A percentile compares a stretch with the other conserved stretches of the same genome.
Conservation (phyloP, 2,329 filamentous ascomycete genomes). For the Chaetothyriales sp. region DNA sequence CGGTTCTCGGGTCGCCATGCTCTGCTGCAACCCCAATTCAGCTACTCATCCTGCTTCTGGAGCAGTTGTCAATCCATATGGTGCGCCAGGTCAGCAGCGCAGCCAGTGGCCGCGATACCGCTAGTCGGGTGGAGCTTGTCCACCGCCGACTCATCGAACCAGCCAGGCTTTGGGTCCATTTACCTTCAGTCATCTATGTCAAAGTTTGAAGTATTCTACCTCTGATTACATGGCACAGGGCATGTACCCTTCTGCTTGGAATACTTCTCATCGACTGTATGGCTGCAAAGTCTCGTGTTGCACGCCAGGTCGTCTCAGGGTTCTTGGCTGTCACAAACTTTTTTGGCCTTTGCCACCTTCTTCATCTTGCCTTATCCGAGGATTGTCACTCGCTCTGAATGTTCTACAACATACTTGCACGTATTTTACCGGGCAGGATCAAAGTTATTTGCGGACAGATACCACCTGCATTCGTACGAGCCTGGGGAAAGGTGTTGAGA, state of each 20-base stretch:
- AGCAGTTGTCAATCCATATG: constrained; percentile 43
- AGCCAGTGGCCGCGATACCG: constrained; percentile 41
- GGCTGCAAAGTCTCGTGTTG: background rate
- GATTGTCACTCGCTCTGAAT: background rate
- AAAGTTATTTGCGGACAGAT: background rate
- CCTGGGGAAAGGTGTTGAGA: background rate
- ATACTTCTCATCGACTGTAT: constrained; percentile 8
- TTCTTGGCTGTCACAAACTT: background rate
- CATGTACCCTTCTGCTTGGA: constrained; percentile 16
- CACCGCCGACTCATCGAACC: constrained; percentile 2
- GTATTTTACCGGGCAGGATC: background rate
- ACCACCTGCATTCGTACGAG: background rate
- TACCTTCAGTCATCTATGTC: constrained; percentile 15
- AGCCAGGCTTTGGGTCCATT: constrained; percentile 6
- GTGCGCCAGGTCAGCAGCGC: constrained; percentile 40
- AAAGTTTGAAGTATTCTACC: constrained; percentile 16
- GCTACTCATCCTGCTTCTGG: constrained; percentile 79
- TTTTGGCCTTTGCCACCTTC: background rate
- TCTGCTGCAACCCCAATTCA: constrained; percentile 88
- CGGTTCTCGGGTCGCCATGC: constrained; percentile 94
- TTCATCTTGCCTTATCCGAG: constrained; percentile 3
- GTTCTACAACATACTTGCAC: background rate
- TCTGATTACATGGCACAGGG: constrained; percentile 12
- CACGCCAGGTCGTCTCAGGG: background rate
- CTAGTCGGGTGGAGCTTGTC: constrained; percentile 19